phyloP scores from a whole-genome alignment of 1,284 basidiomycete genomes.

The Flammula alnicola region DNA sequence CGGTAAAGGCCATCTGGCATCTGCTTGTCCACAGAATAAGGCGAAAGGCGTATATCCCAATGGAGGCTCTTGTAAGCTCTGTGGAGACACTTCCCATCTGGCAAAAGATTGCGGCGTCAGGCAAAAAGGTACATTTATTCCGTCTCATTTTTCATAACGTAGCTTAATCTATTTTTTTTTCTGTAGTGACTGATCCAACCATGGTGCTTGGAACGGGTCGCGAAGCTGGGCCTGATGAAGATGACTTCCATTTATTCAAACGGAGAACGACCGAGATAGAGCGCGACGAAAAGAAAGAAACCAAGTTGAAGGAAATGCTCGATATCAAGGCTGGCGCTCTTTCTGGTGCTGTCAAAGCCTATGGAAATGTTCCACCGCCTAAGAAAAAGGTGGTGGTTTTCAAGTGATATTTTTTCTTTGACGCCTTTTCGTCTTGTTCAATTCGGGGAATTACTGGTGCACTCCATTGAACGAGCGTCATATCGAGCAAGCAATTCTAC shows the following conservation, averaged over 20 bases:
- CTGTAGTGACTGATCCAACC: conserved; percentile 33
- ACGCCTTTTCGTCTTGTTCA: neutral
- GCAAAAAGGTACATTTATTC: conserved; percentile 51
- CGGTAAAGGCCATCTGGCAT: conserved; percentile 80
- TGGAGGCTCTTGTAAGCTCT: conserved; percentile 90
- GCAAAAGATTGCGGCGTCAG: conserved; percentile 82
- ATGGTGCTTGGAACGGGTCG: conserved; percentile 56
- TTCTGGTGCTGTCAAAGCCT: conserved; percentile 48
- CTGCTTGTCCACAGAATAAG: conserved; percentile 81
- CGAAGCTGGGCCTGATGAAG: conserved; percentile 84
- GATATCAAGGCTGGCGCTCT: conserved; percentile 51
- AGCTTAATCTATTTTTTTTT: conserved; percentile 10
- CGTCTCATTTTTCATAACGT: neutral
- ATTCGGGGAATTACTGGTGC: too few species aligned
- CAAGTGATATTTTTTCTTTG: conserved; percentile 29
- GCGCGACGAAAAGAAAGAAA: conserved; percentile 55
- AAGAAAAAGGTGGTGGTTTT: conserved; percentile 65
- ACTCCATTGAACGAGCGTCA: too few species aligned
- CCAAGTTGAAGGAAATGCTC: conserved; percentile 45
- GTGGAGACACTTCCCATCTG: conserved; percentile 82
- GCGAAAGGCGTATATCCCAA: conserved; percentile 88
- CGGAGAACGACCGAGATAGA: conserved; percentile 66
- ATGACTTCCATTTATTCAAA: conserved; percentile 87
- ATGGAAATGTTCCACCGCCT: conserved; percentile 39
- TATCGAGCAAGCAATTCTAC: too few species aligned